Base-by-base conservation (phyloP, 768 basidiomycete genomes). In the Boletus pseudo-olivaceus region DNA sequence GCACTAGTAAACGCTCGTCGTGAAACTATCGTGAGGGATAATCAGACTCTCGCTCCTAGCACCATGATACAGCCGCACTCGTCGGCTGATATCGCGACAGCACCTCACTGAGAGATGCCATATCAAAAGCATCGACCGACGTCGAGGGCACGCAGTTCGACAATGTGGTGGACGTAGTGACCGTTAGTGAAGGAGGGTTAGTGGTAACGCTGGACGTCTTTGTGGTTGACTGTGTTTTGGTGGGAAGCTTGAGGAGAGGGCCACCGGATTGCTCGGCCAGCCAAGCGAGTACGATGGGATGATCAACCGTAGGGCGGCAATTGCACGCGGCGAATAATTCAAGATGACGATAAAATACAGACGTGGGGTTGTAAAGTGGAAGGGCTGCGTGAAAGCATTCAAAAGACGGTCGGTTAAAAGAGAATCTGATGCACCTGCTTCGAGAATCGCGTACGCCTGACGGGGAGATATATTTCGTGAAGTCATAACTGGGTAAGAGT, bases 311-410 rank as follows among this genome's bases (percentile, higher is more conserved):
- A 2, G 81, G 79, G 11, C 58, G 49, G 57, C 66, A 73, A 8
- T 66, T 63, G 59, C 77, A 81, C 1, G 74, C 72, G 19, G 72
- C 67, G 53, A 80, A 82, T 15, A 78, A 41, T 46, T 80, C 75
- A 5, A 84, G 72, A 45, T 78, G 76, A 3, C 72, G 74, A 19
- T 66, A 75, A 62, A 84, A 82, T 46, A 69, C 68, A 29, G 64
- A 56, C 0, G 82, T 80, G 14, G 76, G 73, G 55, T 78, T 77
- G 65, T 82, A 84, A 4, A 84, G 70, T 5, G 83, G 82, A 9
- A 84, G 72, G 9, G 74, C 82, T 81, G 51, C 12, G 9, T 1
- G 15, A 40, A 30, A 23, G 23, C 5, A 7, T 41, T 65, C 41
- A 43, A 20, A 14, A 39, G 17, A 54, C 15, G 17, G 17, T 14